Base-by-base conservation (phyloP, 2,329 filamentous ascomycete genomes). In the Hypoxylon rubiginosum region DNA sequence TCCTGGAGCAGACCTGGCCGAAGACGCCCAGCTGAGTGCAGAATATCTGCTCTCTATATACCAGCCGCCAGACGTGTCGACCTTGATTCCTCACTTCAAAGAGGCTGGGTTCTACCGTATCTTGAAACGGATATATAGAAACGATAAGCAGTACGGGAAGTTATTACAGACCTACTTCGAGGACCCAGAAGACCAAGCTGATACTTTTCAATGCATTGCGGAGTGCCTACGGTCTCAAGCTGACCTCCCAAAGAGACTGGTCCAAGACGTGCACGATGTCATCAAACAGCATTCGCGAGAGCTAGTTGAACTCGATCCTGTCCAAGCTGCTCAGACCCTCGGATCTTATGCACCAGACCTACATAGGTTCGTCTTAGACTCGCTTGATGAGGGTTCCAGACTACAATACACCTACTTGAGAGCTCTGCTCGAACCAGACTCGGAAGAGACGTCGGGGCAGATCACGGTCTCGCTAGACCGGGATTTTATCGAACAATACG, bases 1-100 rank as follows among this genome's bases (percentile, higher is more conserved):
- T 71, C 94, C 94, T 0, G 90, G 90, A 2, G 83, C 87, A 10
- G 92, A 95, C 65, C 86, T 98, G 73, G 90, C 91, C 3, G 95
- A 97, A 58, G 96, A 99, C 79, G 97, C 95, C 48, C 94, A 99
- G 79, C 86, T 99, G n/a, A 99, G 96, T 75, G 92, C 92, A 0
- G 96, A 99, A 79, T 99, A 99, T 77, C 82, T 99, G 0, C 84
- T 99, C 19, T 98, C 97, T 0, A 89, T 96, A 4, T 97, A 98
- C 76, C 94, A 96, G 59, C 96, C 97, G 15, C 90, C 95, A 3
- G 92, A 97, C 75, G 85, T 96, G 65, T 84, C 90, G 32, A 85
- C 84, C 9, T 82, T 98, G 72, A 91, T 98, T 64, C 90, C 92
- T 0, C 81, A 92, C 0, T 92, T 98, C 72, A 88, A 90, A 71